Conservation (phyloP, 768 basidiomycete genomes). For the Tylopilus sp. region DNA sequence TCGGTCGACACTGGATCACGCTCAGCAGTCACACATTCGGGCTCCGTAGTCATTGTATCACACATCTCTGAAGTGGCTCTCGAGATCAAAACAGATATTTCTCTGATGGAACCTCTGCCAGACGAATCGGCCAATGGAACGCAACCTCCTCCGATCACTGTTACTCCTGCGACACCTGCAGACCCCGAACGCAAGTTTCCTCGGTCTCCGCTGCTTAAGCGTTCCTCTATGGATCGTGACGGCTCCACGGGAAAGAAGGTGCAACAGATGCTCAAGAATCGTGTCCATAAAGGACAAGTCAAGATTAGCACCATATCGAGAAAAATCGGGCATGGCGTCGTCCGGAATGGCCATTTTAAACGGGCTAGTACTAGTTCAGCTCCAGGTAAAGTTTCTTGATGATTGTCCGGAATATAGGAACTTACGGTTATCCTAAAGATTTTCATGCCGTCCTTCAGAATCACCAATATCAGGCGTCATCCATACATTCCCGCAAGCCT, state of each 20-base stretch:
- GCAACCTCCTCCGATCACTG: slow-evolving; percentile 44
- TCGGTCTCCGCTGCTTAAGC: slow-evolving; percentile 19
- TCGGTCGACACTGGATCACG: slow-evolving; percentile 29
- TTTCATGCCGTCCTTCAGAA: slow-evolving; percentile 65
- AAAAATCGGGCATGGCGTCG: slow-evolving; percentile 72
- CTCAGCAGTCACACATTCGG: slow-evolving; percentile 22
- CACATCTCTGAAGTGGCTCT: slow-evolving; percentile 9
- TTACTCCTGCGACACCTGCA: slow-evolving; percentile 61
- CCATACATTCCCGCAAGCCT: slow-evolving; percentile 77
- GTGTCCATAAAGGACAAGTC: slow-evolving; percentile 69
- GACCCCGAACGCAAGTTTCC: slow-evolving; percentile 22
- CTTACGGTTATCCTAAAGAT: slow-evolving; percentile 40
- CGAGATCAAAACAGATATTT: slow-evolving; percentile 10
- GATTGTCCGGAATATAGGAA: background rate
- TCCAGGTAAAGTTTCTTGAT: slow-evolving; percentile 48
- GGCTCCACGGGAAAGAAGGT: slow-evolving; percentile 67
- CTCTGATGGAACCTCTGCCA: slow-evolving; percentile 1
- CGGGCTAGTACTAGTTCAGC: slow-evolving; percentile 64
- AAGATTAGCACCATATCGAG: slow-evolving; percentile 74
- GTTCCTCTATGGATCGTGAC: slow-evolving; percentile 37
- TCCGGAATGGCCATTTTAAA: slow-evolving; percentile 50
- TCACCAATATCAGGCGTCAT: slow-evolving; percentile 67
- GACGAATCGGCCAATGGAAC: background rate
- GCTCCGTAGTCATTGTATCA: slow-evolving; percentile 12
- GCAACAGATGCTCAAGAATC: slow-evolving; percentile 69